Evolutionary conservation across 352 stramenopile species (phyloP), one percentile per base, ranked within the genome.

Genomic region (Phytophthora colocasiae): DNA sequence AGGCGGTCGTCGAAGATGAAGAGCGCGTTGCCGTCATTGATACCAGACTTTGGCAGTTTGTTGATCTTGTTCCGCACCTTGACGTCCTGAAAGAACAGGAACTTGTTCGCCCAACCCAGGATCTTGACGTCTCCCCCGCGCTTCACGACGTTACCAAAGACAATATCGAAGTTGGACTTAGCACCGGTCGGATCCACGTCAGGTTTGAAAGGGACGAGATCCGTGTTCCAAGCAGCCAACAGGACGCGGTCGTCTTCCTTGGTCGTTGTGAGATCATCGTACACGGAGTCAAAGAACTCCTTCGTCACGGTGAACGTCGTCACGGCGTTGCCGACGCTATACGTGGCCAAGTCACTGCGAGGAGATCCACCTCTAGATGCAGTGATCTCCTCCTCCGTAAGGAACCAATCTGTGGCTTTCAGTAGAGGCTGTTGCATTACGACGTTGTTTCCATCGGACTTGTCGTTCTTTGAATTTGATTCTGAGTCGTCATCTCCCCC

Each of bases 1-100:
- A 87, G 55, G 2, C 81, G 71, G 51, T 85, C 76, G 58, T 90
- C 81, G 43, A 88, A 85, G 36, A 88, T 48, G 48, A 84, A 74
- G 1, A 63, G 52, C 22, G 58, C 53, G 27, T 55, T 62, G 11
- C 52, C 69, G 6, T 65, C 58, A 34, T 71, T 75, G 4, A 64
- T 56, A 0, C 53, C 55, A 19, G 19, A 19, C 19, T 19, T 19
- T 19, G 19, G 19, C 12, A 81, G 38, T 9, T 58, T 49, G 63
- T 88, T 90, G 50, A 87, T 67, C 14, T 59, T 66, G 38, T 81
- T 58, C 24, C 75, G 74, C 36, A 82, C 54, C 19, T 63, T 61
- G 22, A 83, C 31, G 49, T 85, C 85, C 49, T 83, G 66, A 5
- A 64, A 49, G 11, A 61, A 60, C 24, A 87, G 66, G 15, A 87